Percentiles rank a stretch among this genome's conserved stretches.
phyloP scores from a whole-genome alignment of 148 eudicot genomes.

The Rhododendron vialii region DNA sequence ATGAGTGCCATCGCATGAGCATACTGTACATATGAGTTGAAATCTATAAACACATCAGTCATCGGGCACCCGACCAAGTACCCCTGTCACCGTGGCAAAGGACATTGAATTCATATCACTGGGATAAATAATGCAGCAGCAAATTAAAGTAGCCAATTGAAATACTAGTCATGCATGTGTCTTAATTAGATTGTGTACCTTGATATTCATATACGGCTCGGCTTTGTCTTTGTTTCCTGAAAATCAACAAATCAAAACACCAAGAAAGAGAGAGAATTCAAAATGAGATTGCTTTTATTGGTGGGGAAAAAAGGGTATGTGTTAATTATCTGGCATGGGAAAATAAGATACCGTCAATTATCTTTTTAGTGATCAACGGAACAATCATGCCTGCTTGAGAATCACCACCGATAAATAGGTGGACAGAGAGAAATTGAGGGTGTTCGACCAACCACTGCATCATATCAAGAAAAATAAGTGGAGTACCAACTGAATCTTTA shows the following conservation, averaged over 20 bases:
- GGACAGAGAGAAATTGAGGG: slow-evolving; percentile 18
- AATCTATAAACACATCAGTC: slow-evolving; percentile 37
- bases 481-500: neutral
- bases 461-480: neutral
- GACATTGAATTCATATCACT: neutral
- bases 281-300: neutral
- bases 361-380: slow-evolving; percentile 18
- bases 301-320: neutral
- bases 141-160: neutral
- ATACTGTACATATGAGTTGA: slow-evolving; percentile 37
- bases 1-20: slow-evolving; percentile 60
- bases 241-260: neutral
- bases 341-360: slow-evolving; percentile 15
- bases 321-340: neutral
- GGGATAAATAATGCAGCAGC: neutral
- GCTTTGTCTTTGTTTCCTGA: slow-evolving; percentile 13
- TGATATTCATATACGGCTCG: slow-evolving; percentile 16
- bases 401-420: slow-evolving; percentile 27
- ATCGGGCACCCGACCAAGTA: slow-evolving; percentile 48
- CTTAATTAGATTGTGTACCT: slow-evolving; percentile 4
- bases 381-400: slow-evolving; percentile 25
- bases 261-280: neutral
- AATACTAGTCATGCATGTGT: neutral
- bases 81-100: slow-evolving; percentile 26
- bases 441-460: slow-evolving; percentile 32